Evolutionary conservation across 2,329 filamentous ascomycete species (phyloP).

Genomic region (Leptographium lundbergii): DNA sequence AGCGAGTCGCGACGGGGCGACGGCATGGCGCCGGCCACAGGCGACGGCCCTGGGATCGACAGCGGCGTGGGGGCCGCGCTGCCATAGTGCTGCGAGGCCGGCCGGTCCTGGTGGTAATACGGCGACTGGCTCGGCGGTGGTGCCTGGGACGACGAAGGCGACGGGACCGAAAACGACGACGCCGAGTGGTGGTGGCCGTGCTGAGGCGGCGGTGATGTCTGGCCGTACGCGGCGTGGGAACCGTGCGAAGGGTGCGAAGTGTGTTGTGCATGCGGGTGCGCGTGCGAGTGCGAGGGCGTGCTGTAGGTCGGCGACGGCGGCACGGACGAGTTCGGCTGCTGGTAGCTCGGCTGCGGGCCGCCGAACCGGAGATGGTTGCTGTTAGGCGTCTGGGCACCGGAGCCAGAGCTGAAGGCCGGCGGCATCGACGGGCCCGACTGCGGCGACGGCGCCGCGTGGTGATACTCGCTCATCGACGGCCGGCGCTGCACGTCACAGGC

Average conservation of each 20-base stretch:
- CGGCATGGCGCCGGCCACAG: background rate
- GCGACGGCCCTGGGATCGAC: conserved; percentile 5
- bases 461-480: conserved; percentile 20
- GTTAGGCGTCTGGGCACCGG: conserved; percentile 12
- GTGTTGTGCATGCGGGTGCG: conserved; percentile 13
- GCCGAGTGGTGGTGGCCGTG: conserved; percentile 3
- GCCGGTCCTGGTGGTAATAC: conserved; percentile 17
- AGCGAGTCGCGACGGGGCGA: conserved; percentile 10
- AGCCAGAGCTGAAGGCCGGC: conserved; percentile 13
- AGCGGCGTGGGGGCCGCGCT: conserved; percentile 6
- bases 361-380: conserved; percentile 8
- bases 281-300: conserved; percentile 11
- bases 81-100: conserved; percentile 17
- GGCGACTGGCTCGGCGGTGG: background rate
- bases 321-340: conserved; percentile 16
- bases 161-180: conserved; percentile 7
- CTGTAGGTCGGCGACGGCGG: conserved; percentile 21
- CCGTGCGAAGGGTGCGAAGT: background rate
- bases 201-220: background rate
- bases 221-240: background rate
- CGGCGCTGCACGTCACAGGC: conserved; percentile 19
- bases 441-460: conserved; percentile 7
- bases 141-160: conserved; percentile 3
- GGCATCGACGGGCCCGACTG: conserved; percentile 15
- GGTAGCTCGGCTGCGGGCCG: background rate